These are phyloP conservation scores for Fusarium succisae DNA, from an alignment of 2,329 filamentous ascomycete genomes.

Conservation along the genomic window DNA sequence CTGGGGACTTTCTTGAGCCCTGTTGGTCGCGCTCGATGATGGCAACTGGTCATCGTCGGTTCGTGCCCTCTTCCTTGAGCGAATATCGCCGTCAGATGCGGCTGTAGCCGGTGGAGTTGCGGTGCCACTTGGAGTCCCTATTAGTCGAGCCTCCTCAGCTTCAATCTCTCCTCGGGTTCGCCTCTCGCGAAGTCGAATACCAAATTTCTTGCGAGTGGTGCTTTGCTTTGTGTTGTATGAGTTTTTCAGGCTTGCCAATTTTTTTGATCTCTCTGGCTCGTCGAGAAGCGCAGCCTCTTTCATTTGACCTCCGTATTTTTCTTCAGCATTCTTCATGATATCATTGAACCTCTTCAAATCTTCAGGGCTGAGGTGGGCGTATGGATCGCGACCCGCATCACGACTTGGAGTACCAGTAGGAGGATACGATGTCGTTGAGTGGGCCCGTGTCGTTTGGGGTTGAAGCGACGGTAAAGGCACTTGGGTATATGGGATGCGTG, in stretches of 20 bases:
- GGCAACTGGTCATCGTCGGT: constrained; percentile 12
- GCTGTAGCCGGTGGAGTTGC: constrained; percentile 16
- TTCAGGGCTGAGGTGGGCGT: constrained; percentile 53
- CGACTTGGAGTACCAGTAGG: constrained; percentile 28
- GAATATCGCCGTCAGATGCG: constrained; percentile 4
- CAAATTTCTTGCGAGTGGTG: constrained; percentile 65
- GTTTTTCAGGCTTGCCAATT: constrained; percentile 58
- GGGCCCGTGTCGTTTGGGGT: constrained; percentile 1
- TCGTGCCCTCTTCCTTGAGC: constrained; percentile 40
- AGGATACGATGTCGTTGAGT: neutral
- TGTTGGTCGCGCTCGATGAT: neutral
- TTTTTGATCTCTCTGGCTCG: constrained; percentile 46
- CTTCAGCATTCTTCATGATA: constrained; percentile 45
- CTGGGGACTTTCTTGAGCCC: constrained; percentile 27
- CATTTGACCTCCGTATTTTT: constrained; percentile 54
- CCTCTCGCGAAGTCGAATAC: constrained; percentile 62
- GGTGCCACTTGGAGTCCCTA: constrained; percentile 29
- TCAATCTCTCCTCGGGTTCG: constrained; percentile 59
- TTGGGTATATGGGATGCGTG: neutral
- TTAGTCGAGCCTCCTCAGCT: constrained; percentile 52
- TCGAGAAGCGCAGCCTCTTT: constrained; percentile 52
- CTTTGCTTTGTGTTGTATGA: constrained; percentile 65
- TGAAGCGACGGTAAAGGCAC: neutral
- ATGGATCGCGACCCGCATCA: constrained; percentile 55
- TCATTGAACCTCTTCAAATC: constrained; percentile 38